Percentiles rank a stretch among this genome's conserved stretches.
These are phyloP conservation scores for Vaccinium vitisidaea DNA, from an alignment of 148 eudicot species.

Conservation along the genomic window DNA sequence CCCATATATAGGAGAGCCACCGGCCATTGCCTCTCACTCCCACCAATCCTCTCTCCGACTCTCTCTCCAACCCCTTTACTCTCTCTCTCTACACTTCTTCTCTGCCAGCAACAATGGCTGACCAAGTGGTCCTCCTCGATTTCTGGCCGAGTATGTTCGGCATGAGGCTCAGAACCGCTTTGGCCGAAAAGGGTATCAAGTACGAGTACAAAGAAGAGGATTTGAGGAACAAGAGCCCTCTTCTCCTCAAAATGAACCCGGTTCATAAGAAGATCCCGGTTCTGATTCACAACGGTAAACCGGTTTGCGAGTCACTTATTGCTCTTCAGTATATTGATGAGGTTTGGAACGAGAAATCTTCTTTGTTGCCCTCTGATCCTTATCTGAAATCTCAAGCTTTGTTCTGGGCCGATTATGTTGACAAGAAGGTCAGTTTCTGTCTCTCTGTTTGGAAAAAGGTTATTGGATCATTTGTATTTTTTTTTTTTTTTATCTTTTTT, in stretches of 20 bases:
- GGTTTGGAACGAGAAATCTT: not conserved
- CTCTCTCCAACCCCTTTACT: not conserved
- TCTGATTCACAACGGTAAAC: not conserved
- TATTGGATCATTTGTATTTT: not conserved
- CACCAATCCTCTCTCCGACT: too few relatives aligned
- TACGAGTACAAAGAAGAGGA: slow-evolving; percentile 1
- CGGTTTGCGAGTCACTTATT: not conserved
- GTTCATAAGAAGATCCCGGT: slow-evolving; percentile 1
- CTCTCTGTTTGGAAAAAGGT: not conserved
- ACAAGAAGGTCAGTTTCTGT: not conserved
- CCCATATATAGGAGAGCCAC: not conserved
- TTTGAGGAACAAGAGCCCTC: slow-evolving; percentile 7
- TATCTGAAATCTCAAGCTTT: not conserved
- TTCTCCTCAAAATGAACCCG: slow-evolving; percentile 4
- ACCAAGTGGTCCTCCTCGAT: not conserved
- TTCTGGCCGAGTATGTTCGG: slow-evolving; percentile 4
- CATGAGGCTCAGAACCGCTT: not conserved
- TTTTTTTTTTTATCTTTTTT: too few relatives aligned
- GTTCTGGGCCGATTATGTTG: not conserved
- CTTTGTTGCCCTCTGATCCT: not conserved
- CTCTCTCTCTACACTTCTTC: not conserved
- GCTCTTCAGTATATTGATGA: not conserved
- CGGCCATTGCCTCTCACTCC: too few relatives aligned
- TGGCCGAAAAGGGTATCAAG: not conserved
- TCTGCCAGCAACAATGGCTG: not conserved